Conservation (phyloP, 2,329 filamentous ascomycete species). For the Dactylonectria macrodidyma region DNA sequence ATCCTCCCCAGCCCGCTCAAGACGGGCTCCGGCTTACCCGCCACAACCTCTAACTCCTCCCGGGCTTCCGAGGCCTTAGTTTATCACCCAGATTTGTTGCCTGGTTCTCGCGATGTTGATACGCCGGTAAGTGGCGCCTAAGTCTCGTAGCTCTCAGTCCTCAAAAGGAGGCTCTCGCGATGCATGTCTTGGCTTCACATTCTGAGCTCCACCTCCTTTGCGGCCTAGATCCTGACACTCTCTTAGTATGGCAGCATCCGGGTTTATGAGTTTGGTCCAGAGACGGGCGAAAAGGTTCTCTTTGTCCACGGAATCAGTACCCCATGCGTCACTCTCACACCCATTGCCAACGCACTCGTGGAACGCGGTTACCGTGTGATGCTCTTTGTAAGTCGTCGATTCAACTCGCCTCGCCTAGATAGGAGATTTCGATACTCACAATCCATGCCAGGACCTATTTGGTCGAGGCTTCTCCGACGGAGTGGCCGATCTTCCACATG, state of each 20-base stretch:
- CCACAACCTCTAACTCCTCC: slow-evolving; percentile 55
- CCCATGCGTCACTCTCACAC: slow-evolving; percentile 80
- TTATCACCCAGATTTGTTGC: slow-evolving; percentile 79
- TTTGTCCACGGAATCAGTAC: slow-evolving; percentile 90
- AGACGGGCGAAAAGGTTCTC: slow-evolving; percentile 80
- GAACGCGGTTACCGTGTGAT: slow-evolving; percentile 83
- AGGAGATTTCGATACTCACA: slow-evolving; percentile 21
- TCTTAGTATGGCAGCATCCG: slow-evolving; percentile 78
- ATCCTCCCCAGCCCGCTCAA: slow-evolving; percentile 62
- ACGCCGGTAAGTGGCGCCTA: slow-evolving; percentile 68
- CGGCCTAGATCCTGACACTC: neutral
- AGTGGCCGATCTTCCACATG: slow-evolving; percentile 77
- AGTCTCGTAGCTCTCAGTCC: neutral
- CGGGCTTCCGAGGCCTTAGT: slow-evolving; percentile 52
- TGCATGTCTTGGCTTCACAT: slow-evolving; percentile 7
- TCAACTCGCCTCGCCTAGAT: slow-evolving; percentile 25
- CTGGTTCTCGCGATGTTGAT: slow-evolving; percentile 79
- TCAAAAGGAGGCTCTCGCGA: neutral
- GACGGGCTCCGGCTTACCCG: slow-evolving; percentile 55
- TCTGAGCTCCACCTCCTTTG: neutral
- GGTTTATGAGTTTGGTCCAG: slow-evolving; percentile 87
- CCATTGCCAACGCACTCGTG: slow-evolving; percentile 77
- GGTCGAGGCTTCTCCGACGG: slow-evolving; percentile 78
- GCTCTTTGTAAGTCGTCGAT: slow-evolving; percentile 71
- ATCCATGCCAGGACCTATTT: slow-evolving; percentile 71